These are phyloP conservation scores for Arthroderma sp. DNA, from an alignment of 2,329 filamentous ascomycete species.

Conservation along the genomic window DNA sequence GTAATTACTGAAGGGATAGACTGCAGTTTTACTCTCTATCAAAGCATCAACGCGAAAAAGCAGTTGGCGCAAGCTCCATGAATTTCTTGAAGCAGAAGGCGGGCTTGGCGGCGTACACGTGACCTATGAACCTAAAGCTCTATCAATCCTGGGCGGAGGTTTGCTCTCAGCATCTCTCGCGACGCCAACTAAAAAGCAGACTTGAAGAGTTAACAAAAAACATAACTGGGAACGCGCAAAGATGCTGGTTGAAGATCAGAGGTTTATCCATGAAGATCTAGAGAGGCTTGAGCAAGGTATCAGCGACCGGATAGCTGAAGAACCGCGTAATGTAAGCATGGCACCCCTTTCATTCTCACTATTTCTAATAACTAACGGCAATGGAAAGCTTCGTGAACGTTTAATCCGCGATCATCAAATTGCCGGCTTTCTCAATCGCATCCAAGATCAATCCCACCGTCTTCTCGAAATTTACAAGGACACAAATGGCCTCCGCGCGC, in stretches of 20 bases:
- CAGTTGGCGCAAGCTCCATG: too few species aligned
- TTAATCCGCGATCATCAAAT: constrained; percentile 88
- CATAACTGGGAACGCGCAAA: constrained; percentile 7
- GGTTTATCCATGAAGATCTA: constrained; percentile 88
- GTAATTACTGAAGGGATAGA: too few species aligned
- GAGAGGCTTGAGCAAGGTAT: constrained; percentile 92
- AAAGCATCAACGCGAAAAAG: too few species aligned
- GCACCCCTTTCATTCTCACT: constrained; percentile 1
- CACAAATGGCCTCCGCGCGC: constrained; percentile 53
- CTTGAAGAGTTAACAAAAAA: background rate
- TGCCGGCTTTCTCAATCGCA: constrained; percentile 69
- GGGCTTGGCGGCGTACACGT: too few species aligned
- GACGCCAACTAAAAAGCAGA: too few species aligned
- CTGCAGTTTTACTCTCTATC: too few species aligned
- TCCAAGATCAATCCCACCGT: constrained; percentile 70
- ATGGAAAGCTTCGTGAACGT: constrained; percentile 63
- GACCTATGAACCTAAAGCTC: too few species aligned
- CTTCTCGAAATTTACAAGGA: constrained; percentile 77
- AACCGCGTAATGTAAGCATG: constrained; percentile 66
- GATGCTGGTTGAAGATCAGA: constrained; percentile 85
- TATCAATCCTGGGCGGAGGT: too few species aligned
- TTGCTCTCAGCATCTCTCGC: too few species aligned
- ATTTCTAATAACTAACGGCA: constrained; percentile 11
- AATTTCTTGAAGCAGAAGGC: too few species aligned
- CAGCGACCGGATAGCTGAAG: constrained; percentile 74